Evolutionary conservation across 1,139 yeast species (phyloP), one percentile per base, ranked within the genome.

Genomic region (Ashbya aceris): DNA sequence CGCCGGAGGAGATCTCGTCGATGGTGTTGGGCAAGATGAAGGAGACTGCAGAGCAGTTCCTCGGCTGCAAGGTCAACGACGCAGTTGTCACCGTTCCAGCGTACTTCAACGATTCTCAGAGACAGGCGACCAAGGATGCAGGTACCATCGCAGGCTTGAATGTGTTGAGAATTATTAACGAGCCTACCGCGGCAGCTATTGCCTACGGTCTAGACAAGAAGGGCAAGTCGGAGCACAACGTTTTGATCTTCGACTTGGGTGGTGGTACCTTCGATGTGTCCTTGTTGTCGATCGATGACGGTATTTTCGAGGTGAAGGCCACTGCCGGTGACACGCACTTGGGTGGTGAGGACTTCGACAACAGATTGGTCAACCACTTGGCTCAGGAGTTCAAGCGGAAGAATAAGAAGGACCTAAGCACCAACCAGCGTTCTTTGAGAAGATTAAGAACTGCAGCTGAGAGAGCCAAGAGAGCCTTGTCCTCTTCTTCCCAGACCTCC

Each of bases 221-320:
- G 70, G 79, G 80, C 52, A 73, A 74, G 56, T 77, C 73, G 51
- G 91, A 83, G 71, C 85, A 85, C 73, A 82, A 85, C 64, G 93
- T 87, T 45, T 76, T 87, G 62, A 86, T 87, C 60, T 87, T 86
- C 69, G 96, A 87, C 69, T 76, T 87, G 63, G 96, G 96, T 78
- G 96, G 96, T 74, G 96, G 96, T 76, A 87, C 96, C 61, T 87
- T 87, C 68, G 96, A 87, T 83, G 96, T 87, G 45, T 87, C 96
- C 34, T 74, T 87, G 55, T 75, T 87, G 58, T 81, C 91, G 44
- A 87, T 87, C 65, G 95, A 87, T 68, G 95, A 86, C 53, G 96
- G 96, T 77, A 84, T 87, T 56, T 87, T 87, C 67, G 94, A 87
- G 70, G 96, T 87, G 60, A 85, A 86, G 76, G 89, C 96, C 50